Percentiles rank a stretch among this genome's conserved stretches.
Evolutionary conservation across 1,284 basidiomycete genomes (phyloP).

Genomic region (Limonomyces culmigenus): DNA sequence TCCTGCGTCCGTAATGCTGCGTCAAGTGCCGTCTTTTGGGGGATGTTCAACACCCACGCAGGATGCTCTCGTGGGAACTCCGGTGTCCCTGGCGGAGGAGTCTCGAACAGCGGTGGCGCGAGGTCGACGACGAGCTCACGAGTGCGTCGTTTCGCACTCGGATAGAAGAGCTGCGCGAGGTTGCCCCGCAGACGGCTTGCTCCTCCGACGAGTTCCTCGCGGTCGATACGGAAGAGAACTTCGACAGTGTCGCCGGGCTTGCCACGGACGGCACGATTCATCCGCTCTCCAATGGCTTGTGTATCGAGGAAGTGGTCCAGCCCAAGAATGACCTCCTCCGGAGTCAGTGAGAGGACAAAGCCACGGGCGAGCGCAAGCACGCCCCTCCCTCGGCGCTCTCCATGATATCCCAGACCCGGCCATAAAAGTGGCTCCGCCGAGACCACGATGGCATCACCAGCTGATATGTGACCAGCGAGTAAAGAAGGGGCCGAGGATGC

Average conservation of each 20-base stretch:
- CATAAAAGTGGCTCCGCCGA: constrained; percentile 78
- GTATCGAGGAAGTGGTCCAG: constrained; percentile 67
- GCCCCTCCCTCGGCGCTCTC: too few species aligned
- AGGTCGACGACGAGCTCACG: constrained; percentile 75
- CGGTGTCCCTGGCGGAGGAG: too few species aligned
- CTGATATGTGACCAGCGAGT: constrained; percentile 63
- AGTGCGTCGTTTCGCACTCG: constrained; percentile 45
- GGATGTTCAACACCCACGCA: constrained; percentile 39
- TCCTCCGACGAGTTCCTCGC: constrained; percentile 79
- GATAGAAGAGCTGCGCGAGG: constrained; percentile 79
- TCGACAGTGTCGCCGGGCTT: constrained; percentile 9
- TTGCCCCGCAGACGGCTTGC: constrained; percentile 85
- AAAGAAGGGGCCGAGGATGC: constrained; percentile 22
- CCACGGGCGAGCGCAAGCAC: constrained; percentile 74
- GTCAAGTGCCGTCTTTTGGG: constrained; percentile 60
- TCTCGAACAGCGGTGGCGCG: constrained; percentile 42
- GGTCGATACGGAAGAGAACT: constrained; percentile 77
- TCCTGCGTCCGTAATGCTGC: constrained; percentile 71
- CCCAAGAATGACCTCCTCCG: constrained; percentile 52
- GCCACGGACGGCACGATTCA: too few species aligned
- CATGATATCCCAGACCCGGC: too few species aligned
- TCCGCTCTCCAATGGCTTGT: constrained; percentile 28
- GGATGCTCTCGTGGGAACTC: too few species aligned
- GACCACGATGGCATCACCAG: constrained; percentile 71
- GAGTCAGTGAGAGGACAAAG: constrained; percentile 61